Base-by-base conservation (phyloP, 805 yeast species). In the Wickerhamomyces ciferrii region DNA sequence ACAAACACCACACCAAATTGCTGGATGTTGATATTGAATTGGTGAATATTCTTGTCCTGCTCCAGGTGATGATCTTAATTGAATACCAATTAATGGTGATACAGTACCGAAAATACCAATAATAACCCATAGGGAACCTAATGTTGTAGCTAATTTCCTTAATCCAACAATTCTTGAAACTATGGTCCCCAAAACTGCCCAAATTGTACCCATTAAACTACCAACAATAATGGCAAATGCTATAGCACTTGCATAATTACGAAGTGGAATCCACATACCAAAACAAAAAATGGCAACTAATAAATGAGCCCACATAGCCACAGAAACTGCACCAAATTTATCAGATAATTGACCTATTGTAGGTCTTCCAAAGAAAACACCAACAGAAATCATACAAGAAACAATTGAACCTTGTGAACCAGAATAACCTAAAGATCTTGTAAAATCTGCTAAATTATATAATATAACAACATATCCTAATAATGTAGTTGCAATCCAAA, bases 391-490 rank as follows among this genome's bases (percentile, higher is more conserved):
- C 83, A 80, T 75, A 17, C 85, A 81, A 1, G 83, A 63, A 4
- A 78, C 83, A 20, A 75, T 64, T 1, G 86, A 74, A 2, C 84
- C 84, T 49, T 82, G 78, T 19, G 67, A 54, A 2, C 75, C 65
- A 4, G 73, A 49, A 53, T 80, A 82, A 0, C 89, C 89, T 47
- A 83, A 53, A 2, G 84, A 75, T 4, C 74, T 68, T 11, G 87
- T 78, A 53, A 76, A 80, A 51, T 81, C 81, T 9, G 83, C 79
- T 52, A 83, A 62, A 32, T 78, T 74, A 59, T 81, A 81, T 58
- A 81, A 67, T 38, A 80, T 65, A 20, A 78, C 73, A 37, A 80
- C 84, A 54, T 82, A 82, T 0, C 86, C 87, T 51, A 81, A 70
- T 61, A 78, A 64, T 11, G 84, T 74, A 42, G 74, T 67, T 43